These are phyloP conservation scores for Ceratocystis colombiana DNA, from an alignment of 2,329 filamentous ascomycete genomes.

Conservation along the genomic window DNA sequence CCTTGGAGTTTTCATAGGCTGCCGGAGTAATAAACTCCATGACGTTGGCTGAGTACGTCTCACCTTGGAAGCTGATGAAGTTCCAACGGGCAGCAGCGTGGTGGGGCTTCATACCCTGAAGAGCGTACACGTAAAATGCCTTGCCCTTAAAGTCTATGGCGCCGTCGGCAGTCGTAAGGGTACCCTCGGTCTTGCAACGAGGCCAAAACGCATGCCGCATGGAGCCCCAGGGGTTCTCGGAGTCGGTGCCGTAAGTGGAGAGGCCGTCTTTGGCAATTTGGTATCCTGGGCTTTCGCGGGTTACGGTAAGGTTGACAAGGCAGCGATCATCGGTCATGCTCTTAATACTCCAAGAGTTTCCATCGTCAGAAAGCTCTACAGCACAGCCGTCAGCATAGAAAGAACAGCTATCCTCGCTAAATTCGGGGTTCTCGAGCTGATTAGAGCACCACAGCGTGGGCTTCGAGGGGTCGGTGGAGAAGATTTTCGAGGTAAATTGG, in stretches of 20 bases:
- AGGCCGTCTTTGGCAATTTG: constrained; percentile 75
- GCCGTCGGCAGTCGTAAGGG: constrained; percentile 71
- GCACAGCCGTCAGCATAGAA: constrained; percentile 84
- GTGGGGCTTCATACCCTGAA: constrained; percentile 99
- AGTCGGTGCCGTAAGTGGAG: constrained; percentile 77
- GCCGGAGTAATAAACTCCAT: constrained; percentile 95
- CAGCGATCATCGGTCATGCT: constrained; percentile 71
- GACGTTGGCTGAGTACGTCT: constrained; percentile 74
- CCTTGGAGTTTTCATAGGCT: constrained; percentile 77
- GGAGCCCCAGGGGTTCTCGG: constrained; percentile 73
- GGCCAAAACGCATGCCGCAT: constrained; percentile 97
- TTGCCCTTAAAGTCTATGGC: constrained; percentile 71
- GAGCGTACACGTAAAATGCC: constrained; percentile 69
- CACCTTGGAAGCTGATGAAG: constrained; percentile 83
- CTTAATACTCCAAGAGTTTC: constrained; percentile 76
- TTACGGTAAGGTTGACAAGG: constrained; percentile 78
- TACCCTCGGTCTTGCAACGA: constrained; percentile 68
- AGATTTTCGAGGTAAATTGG: constrained; percentile 93
- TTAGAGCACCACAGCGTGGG: constrained; percentile 77
- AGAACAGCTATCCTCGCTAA: constrained; percentile 70
- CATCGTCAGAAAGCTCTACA: constrained; percentile 76
- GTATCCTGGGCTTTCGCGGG: constrained; percentile 67
- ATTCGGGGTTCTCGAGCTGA: constrained; percentile 65
- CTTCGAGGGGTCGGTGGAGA: constrained; percentile 61
- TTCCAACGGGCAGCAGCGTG: constrained; percentile 90